Base-by-base conservation (phyloP, 176 grass and related monocot genomes). In the Hsuehochloa calcarea region DNA sequence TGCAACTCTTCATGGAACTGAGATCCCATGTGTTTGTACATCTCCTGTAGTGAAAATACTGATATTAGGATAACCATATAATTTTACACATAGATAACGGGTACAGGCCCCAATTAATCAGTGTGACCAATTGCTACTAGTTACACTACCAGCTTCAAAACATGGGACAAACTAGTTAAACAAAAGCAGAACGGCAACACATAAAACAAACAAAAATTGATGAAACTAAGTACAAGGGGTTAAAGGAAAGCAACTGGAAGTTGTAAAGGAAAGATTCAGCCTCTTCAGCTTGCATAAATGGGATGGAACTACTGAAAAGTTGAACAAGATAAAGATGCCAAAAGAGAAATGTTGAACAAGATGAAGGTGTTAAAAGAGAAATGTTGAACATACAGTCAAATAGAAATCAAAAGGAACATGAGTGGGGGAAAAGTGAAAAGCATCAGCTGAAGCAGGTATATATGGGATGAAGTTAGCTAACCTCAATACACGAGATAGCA, bases 1-100 rank as follows among this genome's bases (percentile, higher is more conserved):
- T 98, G 93, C 80, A 98, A 83, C 72, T 98, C 96, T 85, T 98
- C 96, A 85, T 91, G 89, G 85, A 98, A 98, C 50, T 98, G 96
- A 84, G 96, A 62, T 37, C 96, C 96, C 83, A 93, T 89, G 37
- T 98, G 82, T 45, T 34, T 90, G 84, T 98, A 94, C 89, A 98
- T 95, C 71, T 95, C 96, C 96, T 98, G 87, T 84, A 90, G 40
- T 50, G 14, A 86, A 83, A 74, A 75, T 16, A 72, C 22, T 44
- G 65, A 59, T 43, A 72, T 65, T 56, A 86, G 25, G 73, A n/a
- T 27, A 29, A 29, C 10, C n/a, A 45, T 50, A 79, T 37, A 50
- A 45, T 26, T 54, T 78, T 62, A 31, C 60, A 46, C 79, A 31
- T 31, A 16, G 29, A 71, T 52, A 70, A 29, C 11, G 6, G 23